These are phyloP conservation scores for Cryptosporidium andersoni DNA, from an alignment of 169 alveolate species.

Conservation along the genomic window DNA sequence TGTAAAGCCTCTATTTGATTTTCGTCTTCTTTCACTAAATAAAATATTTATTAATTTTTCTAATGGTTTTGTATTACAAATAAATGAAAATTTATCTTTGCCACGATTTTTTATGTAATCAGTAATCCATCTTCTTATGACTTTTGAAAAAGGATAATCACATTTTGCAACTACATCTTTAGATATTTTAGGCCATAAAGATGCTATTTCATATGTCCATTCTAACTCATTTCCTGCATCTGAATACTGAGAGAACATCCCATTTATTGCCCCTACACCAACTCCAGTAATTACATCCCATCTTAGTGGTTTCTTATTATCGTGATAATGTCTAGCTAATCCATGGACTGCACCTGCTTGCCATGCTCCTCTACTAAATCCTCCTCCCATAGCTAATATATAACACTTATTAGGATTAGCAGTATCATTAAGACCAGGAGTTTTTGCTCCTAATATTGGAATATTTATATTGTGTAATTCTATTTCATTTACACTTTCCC, in stretches of 20 bases:
- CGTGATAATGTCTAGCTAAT: slow-evolving; percentile 18
- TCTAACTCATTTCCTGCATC: slow-evolving; percentile 5
- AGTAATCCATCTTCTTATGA: neutral
- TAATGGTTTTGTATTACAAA: neutral
- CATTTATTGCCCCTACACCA: slow-evolving; percentile 28
- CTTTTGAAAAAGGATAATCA: neutral
- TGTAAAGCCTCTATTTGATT: slow-evolving; percentile 21
- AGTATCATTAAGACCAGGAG: no score
- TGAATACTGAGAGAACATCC: slow-evolving; percentile 30
- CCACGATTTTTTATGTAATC: neutral
- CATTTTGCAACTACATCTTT: slow-evolving; percentile 30
- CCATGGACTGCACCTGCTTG: slow-evolving; percentile 43
- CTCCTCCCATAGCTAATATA: slow-evolving; percentile 37
- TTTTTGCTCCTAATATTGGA: no score
- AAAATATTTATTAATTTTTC: no score
- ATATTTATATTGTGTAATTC: no score
- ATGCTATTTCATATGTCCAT: slow-evolving; percentile 32
- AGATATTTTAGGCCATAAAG: slow-evolving; percentile 33
- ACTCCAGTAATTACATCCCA: slow-evolving; percentile 62
- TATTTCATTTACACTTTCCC: no score
- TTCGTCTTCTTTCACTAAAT: slow-evolving; percentile 27
- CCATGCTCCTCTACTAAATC: slow-evolving; percentile 49
- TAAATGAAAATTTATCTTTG: neutral
- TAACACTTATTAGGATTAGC: slow-evolving; percentile 47
- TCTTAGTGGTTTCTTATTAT: slow-evolving; percentile 28